These are phyloP conservation scores for Cystobasidium sp. DNA, from an alignment of 1,284 basidiomycete species.

Conservation along the genomic window DNA sequence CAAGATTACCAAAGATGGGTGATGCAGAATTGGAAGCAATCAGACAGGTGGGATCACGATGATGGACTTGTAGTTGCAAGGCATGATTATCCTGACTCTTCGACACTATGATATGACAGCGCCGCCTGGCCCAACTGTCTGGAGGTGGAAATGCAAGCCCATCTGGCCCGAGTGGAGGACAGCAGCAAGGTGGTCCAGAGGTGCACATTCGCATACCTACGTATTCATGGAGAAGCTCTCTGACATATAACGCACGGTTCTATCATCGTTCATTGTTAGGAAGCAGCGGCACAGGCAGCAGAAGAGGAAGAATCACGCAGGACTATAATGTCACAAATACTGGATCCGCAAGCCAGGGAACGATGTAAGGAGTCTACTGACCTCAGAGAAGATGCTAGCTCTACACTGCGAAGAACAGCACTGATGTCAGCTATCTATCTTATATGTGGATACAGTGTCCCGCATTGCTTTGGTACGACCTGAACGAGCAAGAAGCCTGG, in stretches of 20 bases:
- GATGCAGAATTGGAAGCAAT: slow-evolving; percentile 45
- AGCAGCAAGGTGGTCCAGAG: slow-evolving; percentile 52
- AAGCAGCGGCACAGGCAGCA: slow-evolving; percentile 53
- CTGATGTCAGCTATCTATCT: slow-evolving; percentile 45
- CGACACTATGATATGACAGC: slow-evolving; percentile 38
- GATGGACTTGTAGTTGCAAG: background rate
- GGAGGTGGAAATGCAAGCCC: slow-evolving; percentile 36
- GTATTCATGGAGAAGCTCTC: slow-evolving; percentile 61
- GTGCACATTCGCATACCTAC: slow-evolving; percentile 63
- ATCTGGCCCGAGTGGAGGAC: slow-evolving; percentile 5
- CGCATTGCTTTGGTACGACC: slow-evolving; percentile 92
- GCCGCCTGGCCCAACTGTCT: slow-evolving; percentile 51
- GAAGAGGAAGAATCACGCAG: slow-evolving; percentile 62
- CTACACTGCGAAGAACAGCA: background rate
- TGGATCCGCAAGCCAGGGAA: slow-evolving; percentile 85
- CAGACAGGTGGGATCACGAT: slow-evolving; percentile 28
- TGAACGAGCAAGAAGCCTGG: slow-evolving; percentile 81
- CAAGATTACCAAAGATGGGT: slow-evolving; percentile 4
- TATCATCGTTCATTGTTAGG: slow-evolving; percentile 50
- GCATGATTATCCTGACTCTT: background rate
- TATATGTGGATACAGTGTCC: slow-evolving; percentile 65
- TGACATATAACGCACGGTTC: background rate
- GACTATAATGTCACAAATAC: slow-evolving; percentile 78
- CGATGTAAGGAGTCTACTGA: slow-evolving; percentile 64
- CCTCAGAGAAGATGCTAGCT: too few relatives aligned